Evolutionary conservation across 2,329 filamentous ascomycete genomes (phyloP).

Genomic region (Fusarium dimerum): DNA sequence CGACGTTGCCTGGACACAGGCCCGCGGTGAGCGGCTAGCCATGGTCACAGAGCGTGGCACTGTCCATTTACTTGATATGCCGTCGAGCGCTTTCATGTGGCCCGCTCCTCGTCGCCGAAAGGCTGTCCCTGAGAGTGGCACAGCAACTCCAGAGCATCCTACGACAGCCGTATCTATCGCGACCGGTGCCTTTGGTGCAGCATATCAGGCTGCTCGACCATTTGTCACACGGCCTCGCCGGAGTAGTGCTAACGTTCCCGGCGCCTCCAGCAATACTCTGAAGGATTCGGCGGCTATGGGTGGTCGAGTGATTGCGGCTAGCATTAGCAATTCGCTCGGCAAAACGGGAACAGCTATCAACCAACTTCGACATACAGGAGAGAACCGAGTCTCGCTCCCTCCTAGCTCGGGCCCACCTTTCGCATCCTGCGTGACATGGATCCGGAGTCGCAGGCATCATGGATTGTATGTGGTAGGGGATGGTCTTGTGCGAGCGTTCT

Average conservation of each 20-base stretch:
- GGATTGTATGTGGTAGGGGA: conserved; percentile 65
- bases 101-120: conserved; percentile 67
- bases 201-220: conserved; percentile 67
- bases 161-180: conserved; percentile 66
- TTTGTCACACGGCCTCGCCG: conserved; percentile 57
- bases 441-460: conserved; percentile 62
- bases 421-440: conserved; percentile 64
- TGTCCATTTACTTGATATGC: conserved; percentile 87
- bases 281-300: conserved; percentile 68
- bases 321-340: conserved; percentile 72
- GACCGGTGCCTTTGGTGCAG: conserved; percentile 69
- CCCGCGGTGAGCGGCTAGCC: conserved; percentile 78
- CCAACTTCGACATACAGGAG: conserved; percentile 71
- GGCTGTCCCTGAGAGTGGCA: conserved; percentile 44
- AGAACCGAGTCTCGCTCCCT: conserved; percentile 73
- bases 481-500: conserved; percentile 67
- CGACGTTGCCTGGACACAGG: conserved; percentile 84
- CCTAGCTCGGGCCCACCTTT: conserved; percentile 53
- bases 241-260: conserved; percentile 41
- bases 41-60: conserved; percentile 95
- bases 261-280: conserved; percentile 44
- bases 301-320: conserved; percentile 70
- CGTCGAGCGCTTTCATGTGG: conserved; percentile 81
- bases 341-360: conserved; percentile 71
- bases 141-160: conserved; percentile 50